These are phyloP conservation scores for Dictyostelium firmibasis DNA, from an alignment of 78 protist species.

Conservation along the genomic window DNA sequence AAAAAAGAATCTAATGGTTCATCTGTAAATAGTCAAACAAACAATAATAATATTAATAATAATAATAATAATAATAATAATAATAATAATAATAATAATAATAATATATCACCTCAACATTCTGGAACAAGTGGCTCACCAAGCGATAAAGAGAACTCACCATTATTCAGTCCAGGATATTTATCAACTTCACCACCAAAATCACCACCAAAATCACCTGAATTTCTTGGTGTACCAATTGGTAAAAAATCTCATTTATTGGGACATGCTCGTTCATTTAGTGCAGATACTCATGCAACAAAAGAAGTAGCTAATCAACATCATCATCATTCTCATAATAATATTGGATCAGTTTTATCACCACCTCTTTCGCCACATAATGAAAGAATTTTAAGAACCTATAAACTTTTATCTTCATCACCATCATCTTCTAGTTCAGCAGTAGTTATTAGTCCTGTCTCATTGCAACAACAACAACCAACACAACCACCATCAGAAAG, in stretches of 20 bases:
- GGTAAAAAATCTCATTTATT: not conserved
- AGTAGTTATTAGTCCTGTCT: not conserved
- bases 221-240: slow-evolving; percentile 14
- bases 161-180: not conserved
- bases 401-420: slow-evolving; percentile 47
- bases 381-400: slow-evolving; percentile 14
- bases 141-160: slow-evolving; percentile 5
- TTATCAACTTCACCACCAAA: slow-evolving; percentile 23
- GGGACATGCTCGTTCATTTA: slow-evolving; percentile 15
- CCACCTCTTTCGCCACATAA: not conserved
- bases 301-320: not conserved
- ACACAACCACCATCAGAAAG: not conserved
- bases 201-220: slow-evolving; percentile 54
- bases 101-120: not conserved
- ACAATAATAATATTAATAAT: not conserved
- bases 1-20: not conserved
- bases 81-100: not conserved
- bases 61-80: no score
- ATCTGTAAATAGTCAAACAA: not conserved
- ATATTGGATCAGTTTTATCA: not conserved
- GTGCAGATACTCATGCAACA: not conserved
- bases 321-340: not conserved
- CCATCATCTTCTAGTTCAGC: slow-evolving; percentile 12
- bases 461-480: not conserved
- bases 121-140: not conserved